These are phyloP conservation scores for Exophiala alcalophila DNA, from an alignment of 2,329 filamentous ascomycete species.

Conservation along the genomic window DNA sequence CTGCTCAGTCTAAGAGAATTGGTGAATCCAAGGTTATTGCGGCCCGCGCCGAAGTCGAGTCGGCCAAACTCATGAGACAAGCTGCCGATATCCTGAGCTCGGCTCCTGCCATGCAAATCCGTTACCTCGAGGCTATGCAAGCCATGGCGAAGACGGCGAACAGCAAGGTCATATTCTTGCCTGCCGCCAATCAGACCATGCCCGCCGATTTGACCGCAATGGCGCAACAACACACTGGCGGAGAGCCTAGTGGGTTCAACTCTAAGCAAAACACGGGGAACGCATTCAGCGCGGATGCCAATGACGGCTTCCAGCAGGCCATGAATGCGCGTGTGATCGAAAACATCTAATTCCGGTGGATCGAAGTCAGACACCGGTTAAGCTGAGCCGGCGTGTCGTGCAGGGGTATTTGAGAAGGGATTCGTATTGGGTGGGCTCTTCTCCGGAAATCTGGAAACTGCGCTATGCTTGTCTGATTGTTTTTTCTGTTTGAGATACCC, in stretches of 20 bases:
- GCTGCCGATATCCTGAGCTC: constrained; percentile 90
- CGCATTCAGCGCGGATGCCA: constrained; percentile 36
- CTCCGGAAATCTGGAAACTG: constrained; percentile 3
- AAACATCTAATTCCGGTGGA: constrained; percentile 65
- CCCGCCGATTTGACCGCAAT: constrained; percentile 50
- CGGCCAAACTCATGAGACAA: constrained; percentile 73
- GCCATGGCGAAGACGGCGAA: constrained; percentile 94
- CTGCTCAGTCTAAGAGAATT: constrained; percentile 95
- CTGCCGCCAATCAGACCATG: constrained; percentile 60
- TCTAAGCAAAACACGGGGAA: constrained; percentile 40
- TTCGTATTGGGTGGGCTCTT: background rate
- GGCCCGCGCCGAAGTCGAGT: constrained; percentile 93
- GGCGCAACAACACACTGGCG: constrained; percentile 48
- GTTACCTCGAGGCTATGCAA: constrained; percentile 98
- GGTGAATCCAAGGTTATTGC: constrained; percentile 98
- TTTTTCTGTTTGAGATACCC: constrained; percentile 21
- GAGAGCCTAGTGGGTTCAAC: constrained; percentile 49
- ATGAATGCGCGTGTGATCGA: constrained; percentile 80
- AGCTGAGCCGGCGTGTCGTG: no score
- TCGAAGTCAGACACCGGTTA: background rate
- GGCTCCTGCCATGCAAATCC: constrained; percentile 95
- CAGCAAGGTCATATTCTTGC: constrained; percentile 82
- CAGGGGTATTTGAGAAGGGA: background rate
- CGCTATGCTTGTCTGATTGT: constrained; percentile 1
- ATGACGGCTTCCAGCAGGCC: constrained; percentile 70